A percentile compares a stretch with the other conserved stretches of the same genome.
Evolutionary conservation across 2,329 filamentous ascomycete species (phyloP).

Genomic region (Fusarium redolens): DNA sequence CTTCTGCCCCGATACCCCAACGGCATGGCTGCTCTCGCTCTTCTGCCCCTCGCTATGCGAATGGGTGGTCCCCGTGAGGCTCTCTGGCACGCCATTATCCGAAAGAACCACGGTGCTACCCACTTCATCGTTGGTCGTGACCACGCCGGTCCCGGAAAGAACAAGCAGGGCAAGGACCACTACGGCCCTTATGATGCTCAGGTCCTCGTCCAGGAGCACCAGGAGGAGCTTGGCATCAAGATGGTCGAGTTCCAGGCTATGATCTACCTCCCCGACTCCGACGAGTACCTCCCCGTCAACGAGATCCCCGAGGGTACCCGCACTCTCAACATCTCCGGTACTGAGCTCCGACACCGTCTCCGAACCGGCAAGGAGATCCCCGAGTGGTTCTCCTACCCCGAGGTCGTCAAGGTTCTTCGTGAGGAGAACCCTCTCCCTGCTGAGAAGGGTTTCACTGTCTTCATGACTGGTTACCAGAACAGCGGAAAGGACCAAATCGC

Average conservation of each 20-base stretch:
- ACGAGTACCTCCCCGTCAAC: conserved; percentile 95
- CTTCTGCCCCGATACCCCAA: conserved; percentile 97
- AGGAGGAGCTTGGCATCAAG: conserved; percentile 95
- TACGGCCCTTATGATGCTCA: conserved; percentile 99
- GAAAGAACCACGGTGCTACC: conserved; percentile 98
- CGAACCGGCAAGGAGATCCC: conserved; percentile 94
- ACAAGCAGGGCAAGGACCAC: conserved; percentile 96
- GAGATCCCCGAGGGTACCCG: conserved; percentile 85
- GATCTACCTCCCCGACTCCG: conserved; percentile 96
- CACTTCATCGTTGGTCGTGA: conserved; percentile 99
- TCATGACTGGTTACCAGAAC: conserved; percentile 97
- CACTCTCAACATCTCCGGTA: conserved; percentile 88
- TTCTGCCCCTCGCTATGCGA: conserved; percentile 96
- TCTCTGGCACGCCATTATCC: conserved; percentile 99
- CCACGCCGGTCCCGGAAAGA: conserved; percentile 97
- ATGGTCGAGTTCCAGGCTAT: conserved; percentile 99
- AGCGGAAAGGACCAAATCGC: conserved; percentile 97
- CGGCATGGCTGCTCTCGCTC: conserved; percentile 96
- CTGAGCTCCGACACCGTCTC: conserved; percentile 91
- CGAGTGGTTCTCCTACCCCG: conserved; percentile 99
- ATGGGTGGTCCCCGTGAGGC: conserved; percentile 99
- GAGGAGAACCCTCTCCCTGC: conserved; percentile 94
- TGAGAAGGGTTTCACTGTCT: conserved; percentile 96
- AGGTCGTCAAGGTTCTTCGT: conserved; percentile 95
- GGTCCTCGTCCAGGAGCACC: conserved; percentile 95